Base-by-base conservation (phyloP, 1,284 basidiomycete genomes). In the Uromyces viciae-fabae region DNA sequence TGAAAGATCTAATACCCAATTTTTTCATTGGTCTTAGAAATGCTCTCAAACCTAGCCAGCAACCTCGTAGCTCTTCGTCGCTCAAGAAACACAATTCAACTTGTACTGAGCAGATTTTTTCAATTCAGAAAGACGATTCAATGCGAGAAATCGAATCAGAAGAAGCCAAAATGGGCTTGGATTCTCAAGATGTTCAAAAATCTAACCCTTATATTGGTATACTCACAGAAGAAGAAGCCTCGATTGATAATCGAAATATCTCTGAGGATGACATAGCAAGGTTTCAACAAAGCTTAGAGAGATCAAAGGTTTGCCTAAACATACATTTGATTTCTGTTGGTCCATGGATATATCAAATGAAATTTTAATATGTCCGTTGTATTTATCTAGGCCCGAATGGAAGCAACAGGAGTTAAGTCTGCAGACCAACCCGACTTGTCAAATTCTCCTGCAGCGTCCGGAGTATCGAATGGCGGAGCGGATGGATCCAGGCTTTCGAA, bases 231-330 rank as follows among this genome's bases (percentile, higher is more conserved):
- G 68, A 54, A 11, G 62, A 79, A 49, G 68, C 66, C n/a, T 33
- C 38, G 9, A 56, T 79, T 62, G 77, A 68, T 25, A 68, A 79
- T 46, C 66, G 77, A 38, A 68, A 28, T 28, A 72, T 72, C 40
- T n/a, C 49, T 38, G 66, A 79, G 43, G 77, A 79, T 25, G 77
- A 79, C 52, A 19, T 71, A 36, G 40, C 28, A 22, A 72, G 54
- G 38, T 79, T 79, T 49, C 40, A 71, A 17, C 49, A 71, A 54
- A 79, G 77, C 62, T 9, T 72, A 31, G 66, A 71, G 43, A 71
- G 43, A 31, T 71, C 46, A 22, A 54, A 72, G 49, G 77, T 79
- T 9, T 43, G 66, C 38, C 25, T 31, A 22, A 9, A 25, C n/a
- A n/a, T n/a, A n/a, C n/a, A n/a, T n/a, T n/a, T n/a, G n/a, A n/a